Conservation (phyloP, 345 rosid species). For the Camelina hispida region DNA sequence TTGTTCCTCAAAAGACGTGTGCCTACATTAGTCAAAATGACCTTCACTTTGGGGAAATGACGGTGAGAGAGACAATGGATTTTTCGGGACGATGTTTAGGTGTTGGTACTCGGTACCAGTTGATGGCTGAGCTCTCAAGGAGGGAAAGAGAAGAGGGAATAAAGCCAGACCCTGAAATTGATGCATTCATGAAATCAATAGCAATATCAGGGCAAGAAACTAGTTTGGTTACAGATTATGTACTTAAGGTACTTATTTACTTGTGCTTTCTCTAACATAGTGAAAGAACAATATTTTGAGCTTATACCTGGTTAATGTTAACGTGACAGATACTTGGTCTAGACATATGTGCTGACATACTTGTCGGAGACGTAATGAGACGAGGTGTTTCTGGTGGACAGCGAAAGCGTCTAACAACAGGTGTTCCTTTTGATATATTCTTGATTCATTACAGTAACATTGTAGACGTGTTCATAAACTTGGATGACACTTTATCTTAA, state of each 20-base stretch:
- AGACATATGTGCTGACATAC: constrained; percentile 72
- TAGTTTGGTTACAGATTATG: constrained; percentile 71
- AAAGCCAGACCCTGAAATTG: constrained; percentile 74
- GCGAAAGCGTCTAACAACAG: constrained; percentile 80
- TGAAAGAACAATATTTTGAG: not conserved
- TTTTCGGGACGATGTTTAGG: constrained; percentile 83
- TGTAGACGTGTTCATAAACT: not conserved
- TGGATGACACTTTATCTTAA: constrained; percentile 16
- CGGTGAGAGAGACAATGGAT: constrained; percentile 81
- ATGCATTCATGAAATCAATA: constrained; percentile 78
- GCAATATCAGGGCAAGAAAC: constrained; percentile 67
- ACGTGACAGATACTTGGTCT: constrained; percentile 66
- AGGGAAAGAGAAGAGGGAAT: constrained; percentile 75
- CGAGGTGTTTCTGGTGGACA: constrained; percentile 91
- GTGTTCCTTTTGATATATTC: constrained; percentile 38
- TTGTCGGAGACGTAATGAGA: constrained; percentile 79
- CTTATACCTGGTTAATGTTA: constrained; percentile 11
- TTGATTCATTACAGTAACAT: not conserved
- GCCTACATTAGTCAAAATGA: constrained; percentile 88
- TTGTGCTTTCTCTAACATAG: not conserved
- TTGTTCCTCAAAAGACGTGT: constrained; percentile 75
- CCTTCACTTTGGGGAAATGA: constrained; percentile 80
- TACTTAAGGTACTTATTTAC: constrained; percentile 65
- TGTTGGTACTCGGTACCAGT: constrained; percentile 65
- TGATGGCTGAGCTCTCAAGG: constrained; percentile 72